A percentile compares a stretch with the other conserved stretches of the same genome.
Conservation (phyloP, 371 early-diverging fungal species). For the Mucor racemosus region DNA sequence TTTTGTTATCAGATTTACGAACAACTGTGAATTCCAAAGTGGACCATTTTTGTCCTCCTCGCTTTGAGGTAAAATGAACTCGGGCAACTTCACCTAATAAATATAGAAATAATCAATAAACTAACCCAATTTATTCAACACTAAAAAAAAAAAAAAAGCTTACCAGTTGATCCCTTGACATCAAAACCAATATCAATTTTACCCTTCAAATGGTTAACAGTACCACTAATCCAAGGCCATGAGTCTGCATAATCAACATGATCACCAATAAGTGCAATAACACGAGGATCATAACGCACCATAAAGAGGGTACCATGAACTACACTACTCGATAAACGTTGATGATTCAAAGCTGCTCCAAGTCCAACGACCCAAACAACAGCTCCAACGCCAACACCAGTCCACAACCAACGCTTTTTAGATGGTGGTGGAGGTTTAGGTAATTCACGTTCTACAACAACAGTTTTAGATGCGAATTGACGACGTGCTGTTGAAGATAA, state of each 20-base stretch:
- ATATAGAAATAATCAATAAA: neutral
- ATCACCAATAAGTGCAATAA: constrained; percentile 60
- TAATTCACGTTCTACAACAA: constrained; percentile 47
- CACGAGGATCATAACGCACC: constrained; percentile 63
- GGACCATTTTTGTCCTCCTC: constrained; percentile 43
- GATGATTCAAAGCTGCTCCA: constrained; percentile 66
- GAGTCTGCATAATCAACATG: constrained; percentile 62
- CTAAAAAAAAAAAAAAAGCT: neutral
- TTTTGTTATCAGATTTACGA: constrained; percentile 38
- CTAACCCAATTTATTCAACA: neutral
- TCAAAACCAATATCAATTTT: constrained; percentile 63
- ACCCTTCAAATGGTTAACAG: constrained; percentile 73
- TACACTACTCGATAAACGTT: constrained; percentile 65
- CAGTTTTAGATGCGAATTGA: constrained; percentile 29
- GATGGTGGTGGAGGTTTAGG: constrained; percentile 39
- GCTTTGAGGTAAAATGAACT: constrained; percentile 47
- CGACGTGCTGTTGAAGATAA: constrained; percentile 4
- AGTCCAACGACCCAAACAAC: constrained; percentile 65
- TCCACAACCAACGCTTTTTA: constrained; percentile 49
- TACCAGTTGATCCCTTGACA: constrained; percentile 61
- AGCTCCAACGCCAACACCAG: constrained; percentile 58
- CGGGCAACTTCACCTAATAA: constrained; percentile 45
- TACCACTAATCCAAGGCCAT: constrained; percentile 74
- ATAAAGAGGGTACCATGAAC: constrained; percentile 69
- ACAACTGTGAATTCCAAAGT: constrained; percentile 46